A percentile compares a stretch with the other conserved stretches of the same genome.
Evolutionary conservation across 2,329 filamentous ascomycete genomes (phyloP).

Genomic region (Scedosporium boydii): DNA sequence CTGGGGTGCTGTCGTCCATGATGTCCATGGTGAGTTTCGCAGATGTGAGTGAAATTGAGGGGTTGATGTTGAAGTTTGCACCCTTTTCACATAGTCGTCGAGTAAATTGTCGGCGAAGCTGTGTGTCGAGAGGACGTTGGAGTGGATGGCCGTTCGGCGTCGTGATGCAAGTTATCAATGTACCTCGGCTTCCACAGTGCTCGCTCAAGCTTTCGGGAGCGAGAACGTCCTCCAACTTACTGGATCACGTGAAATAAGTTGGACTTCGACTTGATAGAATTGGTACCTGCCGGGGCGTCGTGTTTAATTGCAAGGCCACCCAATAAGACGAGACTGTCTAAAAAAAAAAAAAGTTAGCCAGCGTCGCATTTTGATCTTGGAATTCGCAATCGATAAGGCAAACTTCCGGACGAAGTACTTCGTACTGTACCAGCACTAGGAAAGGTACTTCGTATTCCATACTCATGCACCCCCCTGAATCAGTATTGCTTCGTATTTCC

Average conservation of each 20-base stretch:
- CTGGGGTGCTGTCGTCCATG: not conserved
- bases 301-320: not conserved
- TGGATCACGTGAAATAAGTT: not conserved
- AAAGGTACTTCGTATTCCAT: no score
- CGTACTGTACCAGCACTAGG: not conserved
- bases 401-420: not conserved
- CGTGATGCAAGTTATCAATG: not conserved
- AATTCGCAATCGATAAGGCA: not conserved
- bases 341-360: not conserved
- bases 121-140: not conserved
- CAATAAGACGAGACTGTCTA: not conserved
- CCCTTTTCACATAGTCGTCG: not conserved
- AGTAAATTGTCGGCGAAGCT: not conserved
- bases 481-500: not conserved
- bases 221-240: not conserved
- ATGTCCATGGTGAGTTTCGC: not conserved
- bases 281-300: not conserved
- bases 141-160: not conserved
- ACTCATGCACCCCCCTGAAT: not conserved
- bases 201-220: not conserved
- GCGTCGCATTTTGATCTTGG: no score
- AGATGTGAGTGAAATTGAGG: not conserved
- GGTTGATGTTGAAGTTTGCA: not conserved
- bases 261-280: not conserved
- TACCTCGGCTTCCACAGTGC: not conserved